Evolutionary conservation across 176 grass and related monocot species (phyloP).

Genomic region (Juncus effusus): DNA sequence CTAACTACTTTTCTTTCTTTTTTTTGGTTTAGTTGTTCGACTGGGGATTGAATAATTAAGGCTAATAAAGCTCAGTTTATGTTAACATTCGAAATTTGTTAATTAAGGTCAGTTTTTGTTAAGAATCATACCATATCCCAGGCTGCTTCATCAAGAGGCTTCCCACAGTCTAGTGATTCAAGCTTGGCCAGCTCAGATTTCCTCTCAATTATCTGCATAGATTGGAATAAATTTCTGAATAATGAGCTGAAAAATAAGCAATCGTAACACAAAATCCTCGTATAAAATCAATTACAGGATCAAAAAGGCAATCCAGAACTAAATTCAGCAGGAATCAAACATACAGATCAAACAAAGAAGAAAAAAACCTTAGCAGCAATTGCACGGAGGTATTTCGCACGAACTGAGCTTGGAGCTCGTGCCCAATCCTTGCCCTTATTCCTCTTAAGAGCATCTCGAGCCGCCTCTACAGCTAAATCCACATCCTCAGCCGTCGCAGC

Average conservation of each 20-base stretch:
- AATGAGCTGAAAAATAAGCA: neutral
- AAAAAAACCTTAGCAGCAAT: constrained; percentile 80
- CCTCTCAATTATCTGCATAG: constrained; percentile 62
- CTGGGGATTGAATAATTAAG: too few species aligned
- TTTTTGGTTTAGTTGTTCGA: too few species aligned
- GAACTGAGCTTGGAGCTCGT: constrained; percentile 61
- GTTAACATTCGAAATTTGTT: neutral
- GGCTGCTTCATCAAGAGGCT: constrained; percentile 92
- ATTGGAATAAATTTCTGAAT: neutral
- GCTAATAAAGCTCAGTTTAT: too few species aligned
- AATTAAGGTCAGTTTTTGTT: too few species aligned
- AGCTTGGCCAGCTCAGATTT: constrained; percentile 80
- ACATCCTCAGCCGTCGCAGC: constrained; percentile 87
- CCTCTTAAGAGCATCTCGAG: constrained; percentile 57
- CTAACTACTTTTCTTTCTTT: too few species aligned
- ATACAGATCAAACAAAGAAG: neutral
- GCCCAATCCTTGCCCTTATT: constrained; percentile 84
- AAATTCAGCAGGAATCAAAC: constrained; percentile 8
- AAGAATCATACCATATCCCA: constrained; percentile 73
- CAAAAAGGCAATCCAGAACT: constrained; percentile 6
- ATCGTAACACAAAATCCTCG: constrained; percentile 1
- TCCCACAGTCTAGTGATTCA: constrained; percentile 81
- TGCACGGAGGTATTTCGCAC: constrained; percentile 92
- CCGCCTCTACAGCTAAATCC: constrained; percentile 78
- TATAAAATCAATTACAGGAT: neutral